Evolutionary conservation across 2,329 filamentous ascomycete genomes (phyloP).

Genomic region (Didymella segeticola): DNA sequence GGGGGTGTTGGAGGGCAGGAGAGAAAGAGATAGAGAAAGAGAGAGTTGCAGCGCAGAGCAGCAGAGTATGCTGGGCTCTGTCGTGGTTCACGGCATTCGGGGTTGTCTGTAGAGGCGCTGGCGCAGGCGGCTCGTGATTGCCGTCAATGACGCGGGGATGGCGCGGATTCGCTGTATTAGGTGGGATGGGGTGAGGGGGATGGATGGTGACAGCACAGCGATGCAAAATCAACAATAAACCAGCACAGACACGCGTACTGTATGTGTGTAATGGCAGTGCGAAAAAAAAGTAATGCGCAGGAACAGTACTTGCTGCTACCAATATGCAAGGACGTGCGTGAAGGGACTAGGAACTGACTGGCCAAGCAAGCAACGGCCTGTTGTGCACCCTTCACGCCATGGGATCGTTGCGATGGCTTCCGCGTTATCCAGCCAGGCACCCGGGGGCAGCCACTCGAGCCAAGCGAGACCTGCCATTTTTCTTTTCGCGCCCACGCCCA

Average conservation of each 20-base stretch:
- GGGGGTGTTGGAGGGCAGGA: too few relatives aligned
- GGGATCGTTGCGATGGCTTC: conserved; percentile 5
- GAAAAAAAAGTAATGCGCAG: too few relatives aligned
- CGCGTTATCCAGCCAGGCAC: not conserved
- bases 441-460: not conserved
- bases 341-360: conserved; percentile 2
- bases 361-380: conserved; percentile 17
- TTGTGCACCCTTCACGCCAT: conserved; percentile 7
- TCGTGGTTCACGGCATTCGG: conserved; percentile 15
- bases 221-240: conserved; percentile 3
- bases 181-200: conserved; percentile 1
- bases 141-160: conserved; percentile 9
- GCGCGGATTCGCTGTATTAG: conserved; percentile 6
- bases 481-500: not conserved
- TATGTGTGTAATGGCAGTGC: too few relatives aligned
- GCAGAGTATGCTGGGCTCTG: conserved; percentile 32
- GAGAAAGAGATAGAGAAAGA: too few relatives aligned
- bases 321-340: conserved; percentile 18
- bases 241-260: not conserved
- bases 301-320: too few relatives aligned
- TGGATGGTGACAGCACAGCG: conserved; percentile 15
- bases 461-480: not conserved
- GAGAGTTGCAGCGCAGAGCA: conserved; percentile 20
- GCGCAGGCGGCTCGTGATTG: conserved; percentile 15
- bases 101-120: conserved; percentile 7